Evolutionary conservation across 1,284 basidiomycete species (phyloP).

Genomic region (Fomitopsis pinicola): DNA sequence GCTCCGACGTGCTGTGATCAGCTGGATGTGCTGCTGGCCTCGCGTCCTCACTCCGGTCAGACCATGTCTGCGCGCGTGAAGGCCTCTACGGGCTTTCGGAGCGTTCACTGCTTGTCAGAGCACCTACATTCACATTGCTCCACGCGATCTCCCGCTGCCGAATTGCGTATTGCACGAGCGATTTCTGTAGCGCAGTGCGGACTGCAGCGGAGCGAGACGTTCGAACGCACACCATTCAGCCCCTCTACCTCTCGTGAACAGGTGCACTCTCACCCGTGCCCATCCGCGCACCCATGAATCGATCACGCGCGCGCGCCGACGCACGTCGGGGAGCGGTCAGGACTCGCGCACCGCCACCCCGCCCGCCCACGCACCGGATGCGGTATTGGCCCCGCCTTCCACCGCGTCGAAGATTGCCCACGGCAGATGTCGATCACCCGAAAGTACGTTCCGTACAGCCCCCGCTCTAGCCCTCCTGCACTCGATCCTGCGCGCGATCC

Average conservation of each 20-base stretch:
- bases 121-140: neutral
- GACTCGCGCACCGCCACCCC: neutral
- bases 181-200: too few relatives aligned
- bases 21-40: neutral
- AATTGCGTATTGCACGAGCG: neutral
- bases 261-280: neutral
- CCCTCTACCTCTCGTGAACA: too few relatives aligned
- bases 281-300: neutral
- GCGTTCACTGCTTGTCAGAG: neutral
- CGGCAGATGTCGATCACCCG: neutral
- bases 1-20: neutral
- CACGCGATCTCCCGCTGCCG: neutral
- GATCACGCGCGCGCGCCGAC: neutral
- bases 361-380: neutral
- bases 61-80: neutral
- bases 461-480: neutral
- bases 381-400: neutral
- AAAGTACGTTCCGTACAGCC: neutral
- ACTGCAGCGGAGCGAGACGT: neutral
- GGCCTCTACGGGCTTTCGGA: neutral
- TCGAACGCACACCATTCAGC: neutral
- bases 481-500: neutral
- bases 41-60: neutral
- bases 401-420: slow-evolving; percentile 1
- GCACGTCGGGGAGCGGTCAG: neutral